Conservation (phyloP, 192 early-diverging fungal genomes). For the Powellomyces hirtus region DNA sequence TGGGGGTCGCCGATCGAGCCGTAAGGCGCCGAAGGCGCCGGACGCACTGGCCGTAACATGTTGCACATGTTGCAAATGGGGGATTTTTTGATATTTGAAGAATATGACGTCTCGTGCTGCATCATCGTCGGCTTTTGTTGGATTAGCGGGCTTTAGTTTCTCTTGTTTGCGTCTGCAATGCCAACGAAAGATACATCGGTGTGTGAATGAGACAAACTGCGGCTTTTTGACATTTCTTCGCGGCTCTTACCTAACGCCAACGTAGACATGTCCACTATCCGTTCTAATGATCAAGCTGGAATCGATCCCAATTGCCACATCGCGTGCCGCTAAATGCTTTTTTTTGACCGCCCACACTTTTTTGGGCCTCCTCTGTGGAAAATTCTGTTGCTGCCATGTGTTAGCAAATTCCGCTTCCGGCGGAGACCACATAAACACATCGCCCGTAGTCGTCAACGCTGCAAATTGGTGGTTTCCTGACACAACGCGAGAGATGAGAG, state of each 20-base stretch:
- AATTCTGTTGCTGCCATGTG: constrained; percentile 38
- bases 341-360: constrained; percentile 60
- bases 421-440: constrained; percentile 60
- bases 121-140: neutral
- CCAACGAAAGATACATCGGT: no score
- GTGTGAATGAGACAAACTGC: no score
- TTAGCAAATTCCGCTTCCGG: constrained; percentile 27
- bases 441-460: constrained; percentile 40
- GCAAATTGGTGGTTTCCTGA: constrained; percentile 46
- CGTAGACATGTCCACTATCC: constrained; percentile 61
- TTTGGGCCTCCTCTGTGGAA: constrained; percentile 44
- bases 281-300: constrained; percentile 67
- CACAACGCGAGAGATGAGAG: constrained; percentile 30
- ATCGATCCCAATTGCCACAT: constrained; percentile 70
- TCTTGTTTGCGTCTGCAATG: constrained; percentile 27
- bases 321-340: constrained; percentile 43
- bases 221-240: neutral
- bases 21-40: constrained; percentile 64
- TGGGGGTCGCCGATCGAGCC: constrained; percentile 47
- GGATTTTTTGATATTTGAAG: constrained; percentile 57
- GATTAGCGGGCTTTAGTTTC: constrained; percentile 21
- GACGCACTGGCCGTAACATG: constrained; percentile 56
- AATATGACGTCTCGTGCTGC: constrained; percentile 14
- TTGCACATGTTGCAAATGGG: constrained; percentile 58
- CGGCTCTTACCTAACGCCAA: constrained; percentile 39